These are phyloP conservation scores for Schizochytrium sp. DNA, from an alignment of 108 stramenopile genomes.

Conservation along the genomic window DNA sequence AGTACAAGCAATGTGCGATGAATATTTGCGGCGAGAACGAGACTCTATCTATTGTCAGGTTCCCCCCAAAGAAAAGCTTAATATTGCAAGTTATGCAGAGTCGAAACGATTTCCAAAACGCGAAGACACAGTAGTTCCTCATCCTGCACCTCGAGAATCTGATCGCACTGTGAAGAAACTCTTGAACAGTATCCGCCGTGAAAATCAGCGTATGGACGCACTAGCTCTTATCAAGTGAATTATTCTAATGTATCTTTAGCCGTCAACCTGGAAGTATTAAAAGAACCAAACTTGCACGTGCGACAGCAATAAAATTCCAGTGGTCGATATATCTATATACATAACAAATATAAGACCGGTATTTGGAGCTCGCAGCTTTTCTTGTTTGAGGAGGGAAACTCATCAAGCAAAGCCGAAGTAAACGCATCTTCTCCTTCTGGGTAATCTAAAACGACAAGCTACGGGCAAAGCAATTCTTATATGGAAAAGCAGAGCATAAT, in stretches of 20 bases:
- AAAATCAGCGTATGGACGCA: constrained; percentile 20
- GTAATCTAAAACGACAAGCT: too few relatives aligned
- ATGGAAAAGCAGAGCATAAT: too few relatives aligned
- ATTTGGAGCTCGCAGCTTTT: too few relatives aligned
- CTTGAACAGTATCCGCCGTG: neutral
- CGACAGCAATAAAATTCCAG: too few relatives aligned
- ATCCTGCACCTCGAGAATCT: neutral
- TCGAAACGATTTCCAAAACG: neutral
- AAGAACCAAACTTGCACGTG: neutral
- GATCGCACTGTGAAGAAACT: neutral
- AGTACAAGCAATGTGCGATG: neutral
- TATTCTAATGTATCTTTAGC: neutral
- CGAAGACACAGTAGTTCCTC: neutral
- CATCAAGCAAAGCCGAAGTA: too few relatives aligned
- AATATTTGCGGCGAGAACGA: neutral
- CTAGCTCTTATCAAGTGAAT: neutral
- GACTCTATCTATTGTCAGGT: constrained; percentile 24
- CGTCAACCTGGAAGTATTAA: too few relatives aligned
- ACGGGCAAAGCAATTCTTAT: too few relatives aligned
- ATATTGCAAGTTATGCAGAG: neutral
- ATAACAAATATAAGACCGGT: too few relatives aligned
- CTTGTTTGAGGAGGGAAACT: too few relatives aligned
- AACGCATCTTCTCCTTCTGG: too few relatives aligned
- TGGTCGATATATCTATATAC: too few relatives aligned
- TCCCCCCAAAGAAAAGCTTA: neutral